Percentiles rank a stretch among this genome's conserved stretches.
phyloP scores from a whole-genome alignment of 768 basidiomycete species.

The Boletus speciosus region DNA sequence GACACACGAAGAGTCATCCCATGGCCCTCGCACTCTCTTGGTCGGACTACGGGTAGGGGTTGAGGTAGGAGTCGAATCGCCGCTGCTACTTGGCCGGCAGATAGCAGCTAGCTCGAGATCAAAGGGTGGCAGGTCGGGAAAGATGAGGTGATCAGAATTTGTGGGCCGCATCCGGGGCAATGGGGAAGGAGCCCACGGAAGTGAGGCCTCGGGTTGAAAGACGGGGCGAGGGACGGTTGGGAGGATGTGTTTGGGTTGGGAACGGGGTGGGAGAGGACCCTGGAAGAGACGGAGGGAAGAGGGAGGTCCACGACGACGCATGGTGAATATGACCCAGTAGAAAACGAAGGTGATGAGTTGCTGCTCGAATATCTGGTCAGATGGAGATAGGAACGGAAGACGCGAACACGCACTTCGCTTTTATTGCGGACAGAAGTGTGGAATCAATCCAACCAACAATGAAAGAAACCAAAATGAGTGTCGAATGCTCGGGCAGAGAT shows the following conservation, averaged over 20 bases:
- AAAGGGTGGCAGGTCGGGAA: constrained; percentile 25
- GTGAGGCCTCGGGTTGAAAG: constrained; percentile 35
- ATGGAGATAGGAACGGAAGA: background rate
- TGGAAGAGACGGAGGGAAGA: constrained; percentile 57
- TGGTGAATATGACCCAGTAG: constrained; percentile 22
- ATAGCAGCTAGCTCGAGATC: constrained; percentile 18
- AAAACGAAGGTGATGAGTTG: background rate
- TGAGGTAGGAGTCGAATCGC: constrained; percentile 9
- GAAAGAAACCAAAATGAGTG: background rate
- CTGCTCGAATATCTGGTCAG: background rate
- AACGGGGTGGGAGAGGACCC: constrained; percentile 62
- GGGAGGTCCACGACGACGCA: constrained; percentile 70
- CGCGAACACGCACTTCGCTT: background rate
- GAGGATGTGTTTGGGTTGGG: constrained; percentile 58
- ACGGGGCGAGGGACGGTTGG: constrained; percentile 63
- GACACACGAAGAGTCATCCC: constrained; percentile 54
- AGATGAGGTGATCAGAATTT: constrained; percentile 3
- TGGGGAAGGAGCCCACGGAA: constrained; percentile 21
- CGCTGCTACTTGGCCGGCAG: constrained; percentile 14
- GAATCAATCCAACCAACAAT: constrained; percentile 1
- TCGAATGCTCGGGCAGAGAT: background rate
- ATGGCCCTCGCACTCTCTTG: constrained; percentile 45
- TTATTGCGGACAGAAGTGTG: background rate
- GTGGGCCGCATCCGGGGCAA: constrained; percentile 16
- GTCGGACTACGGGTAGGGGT: constrained; percentile 17